Conservation (phyloP, 2,329 filamentous ascomycete genomes). For the Hypoxylon sp. region DNA sequence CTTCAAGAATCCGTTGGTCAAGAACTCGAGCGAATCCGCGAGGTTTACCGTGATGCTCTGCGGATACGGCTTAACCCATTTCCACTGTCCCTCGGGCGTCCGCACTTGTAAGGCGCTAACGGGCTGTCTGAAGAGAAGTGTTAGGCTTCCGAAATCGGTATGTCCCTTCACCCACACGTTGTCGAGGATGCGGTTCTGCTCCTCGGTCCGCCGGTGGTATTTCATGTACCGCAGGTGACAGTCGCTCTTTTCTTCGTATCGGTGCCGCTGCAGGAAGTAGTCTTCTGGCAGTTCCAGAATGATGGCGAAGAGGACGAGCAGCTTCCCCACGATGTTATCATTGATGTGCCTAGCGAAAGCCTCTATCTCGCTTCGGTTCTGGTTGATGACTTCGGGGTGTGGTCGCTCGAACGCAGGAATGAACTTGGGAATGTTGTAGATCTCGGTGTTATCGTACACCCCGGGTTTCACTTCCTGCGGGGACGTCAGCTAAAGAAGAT, state of each 20-base stretch:
- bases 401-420: conserved; percentile 54
- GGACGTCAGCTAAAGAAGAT: not conserved
- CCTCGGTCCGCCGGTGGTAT: conserved; percentile 64
- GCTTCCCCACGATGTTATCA: conserved; percentile 53
- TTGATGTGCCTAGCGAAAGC: conserved; percentile 57
- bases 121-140: conserved; percentile 71
- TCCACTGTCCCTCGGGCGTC: conserved; percentile 62
- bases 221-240: conserved; percentile 74
- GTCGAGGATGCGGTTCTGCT: conserved; percentile 59
- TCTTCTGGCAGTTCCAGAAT: conserved; percentile 71
- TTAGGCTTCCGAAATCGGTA: conserved; percentile 70
- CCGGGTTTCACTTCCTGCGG: conserved; percentile 54
- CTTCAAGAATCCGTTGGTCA: conserved; percentile 63
- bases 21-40: conserved; percentile 65
- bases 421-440: conserved; percentile 61
- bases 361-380: conserved; percentile 55
- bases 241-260: conserved; percentile 68
- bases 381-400: conserved; percentile 55
- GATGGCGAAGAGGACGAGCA: conserved; percentile 60
- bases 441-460: conserved; percentile 58
- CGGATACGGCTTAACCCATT: conserved; percentile 64
- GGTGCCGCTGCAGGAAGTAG: conserved; percentile 67
- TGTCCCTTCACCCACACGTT: conserved; percentile 61
- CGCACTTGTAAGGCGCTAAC: conserved; percentile 70
- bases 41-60: conserved; percentile 69